Evolutionary conservation across 108 stramenopile species (phyloP).

Genomic region (Craspedostauros australis): DNA sequence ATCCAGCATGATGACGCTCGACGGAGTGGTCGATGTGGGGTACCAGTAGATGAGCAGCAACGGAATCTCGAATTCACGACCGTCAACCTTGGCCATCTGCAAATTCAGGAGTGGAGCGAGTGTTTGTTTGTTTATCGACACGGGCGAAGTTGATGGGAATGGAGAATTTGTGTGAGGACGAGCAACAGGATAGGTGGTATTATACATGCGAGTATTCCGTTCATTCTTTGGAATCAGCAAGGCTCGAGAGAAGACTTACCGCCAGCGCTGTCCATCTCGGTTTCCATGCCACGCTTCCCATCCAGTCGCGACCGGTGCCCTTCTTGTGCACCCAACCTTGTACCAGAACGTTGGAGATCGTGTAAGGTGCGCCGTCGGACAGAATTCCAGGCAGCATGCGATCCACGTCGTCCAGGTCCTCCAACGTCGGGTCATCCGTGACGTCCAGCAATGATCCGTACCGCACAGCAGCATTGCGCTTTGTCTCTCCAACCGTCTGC

Average conservation of each 20-base stretch:
- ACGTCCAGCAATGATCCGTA: too few species aligned
- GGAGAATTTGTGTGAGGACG: not conserved
- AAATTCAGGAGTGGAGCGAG: not conserved
- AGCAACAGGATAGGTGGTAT: not conserved
- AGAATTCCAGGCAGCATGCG: slow-evolving; percentile 35
- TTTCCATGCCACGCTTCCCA: slow-evolving; percentile 54
- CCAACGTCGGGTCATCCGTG: too few species aligned
- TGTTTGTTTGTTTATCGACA: not conserved
- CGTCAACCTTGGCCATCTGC: slow-evolving; percentile 32
- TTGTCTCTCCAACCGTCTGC: too few species aligned
- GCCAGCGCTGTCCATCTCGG: slow-evolving; percentile 46
- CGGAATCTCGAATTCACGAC: slow-evolving; percentile 42
- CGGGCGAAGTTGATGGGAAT: not conserved
- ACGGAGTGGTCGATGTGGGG: slow-evolving; percentile 27
- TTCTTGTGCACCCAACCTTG: slow-evolving; percentile 75
- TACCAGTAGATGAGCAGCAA: slow-evolving; percentile 46
- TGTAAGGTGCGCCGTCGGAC: slow-evolving; percentile 22
- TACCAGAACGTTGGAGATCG: slow-evolving; percentile 26
- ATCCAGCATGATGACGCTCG: slow-evolving; percentile 48
- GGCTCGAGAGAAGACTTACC: slow-evolving; percentile 23
- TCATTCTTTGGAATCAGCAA: not conserved
- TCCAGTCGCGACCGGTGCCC: slow-evolving; percentile 55
- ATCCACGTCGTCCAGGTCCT: slow-evolving; percentile 23
- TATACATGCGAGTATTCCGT: not conserved
- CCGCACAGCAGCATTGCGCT: too few species aligned